phyloP scores from a whole-genome alignment of 352 stramenopile species.

The Globisporangium spinosum region DNA sequence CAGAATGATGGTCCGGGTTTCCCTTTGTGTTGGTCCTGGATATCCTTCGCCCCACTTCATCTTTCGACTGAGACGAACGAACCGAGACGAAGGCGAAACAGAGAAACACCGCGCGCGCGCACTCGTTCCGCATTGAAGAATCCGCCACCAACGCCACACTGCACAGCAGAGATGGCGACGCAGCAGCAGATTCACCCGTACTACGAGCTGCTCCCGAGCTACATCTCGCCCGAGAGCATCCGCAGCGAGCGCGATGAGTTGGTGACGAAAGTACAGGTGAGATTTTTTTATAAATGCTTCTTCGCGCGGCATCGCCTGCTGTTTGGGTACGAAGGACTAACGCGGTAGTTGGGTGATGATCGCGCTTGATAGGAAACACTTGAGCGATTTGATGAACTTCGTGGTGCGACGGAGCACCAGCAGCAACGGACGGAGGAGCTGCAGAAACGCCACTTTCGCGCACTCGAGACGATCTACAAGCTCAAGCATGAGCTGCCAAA shows the following conservation, averaged over 20 bases:
- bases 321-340: neutral
- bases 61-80: slow-evolving; percentile 5
- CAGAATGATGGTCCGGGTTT: neutral
- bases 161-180: neutral
- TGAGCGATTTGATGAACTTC: slow-evolving; percentile 27
- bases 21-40: neutral
- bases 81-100: neutral
- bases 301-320: too few relatives aligned
- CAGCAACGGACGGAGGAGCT: slow-evolving; percentile 15
- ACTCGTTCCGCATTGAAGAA: slow-evolving; percentile 1
- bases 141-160: neutral
- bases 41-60: slow-evolving; percentile 2
- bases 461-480: slow-evolving; percentile 52
- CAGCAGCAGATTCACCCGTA: slow-evolving; percentile 37
- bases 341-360: neutral
- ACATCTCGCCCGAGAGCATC: slow-evolving; percentile 41
- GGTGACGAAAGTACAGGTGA: slow-evolving; percentile 39
- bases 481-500: slow-evolving; percentile 58
- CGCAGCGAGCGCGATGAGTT: slow-evolving; percentile 38
- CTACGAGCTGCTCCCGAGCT: slow-evolving; percentile 59
- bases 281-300: neutral
- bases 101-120: neutral
- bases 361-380: slow-evolving; percentile 35
- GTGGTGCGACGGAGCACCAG: slow-evolving; percentile 3
- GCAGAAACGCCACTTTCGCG: slow-evolving; percentile 59